Evolutionary conservation across 768 basidiomycete genomes (phyloP).

Genomic region (Pulveroboletus sp.): DNA sequence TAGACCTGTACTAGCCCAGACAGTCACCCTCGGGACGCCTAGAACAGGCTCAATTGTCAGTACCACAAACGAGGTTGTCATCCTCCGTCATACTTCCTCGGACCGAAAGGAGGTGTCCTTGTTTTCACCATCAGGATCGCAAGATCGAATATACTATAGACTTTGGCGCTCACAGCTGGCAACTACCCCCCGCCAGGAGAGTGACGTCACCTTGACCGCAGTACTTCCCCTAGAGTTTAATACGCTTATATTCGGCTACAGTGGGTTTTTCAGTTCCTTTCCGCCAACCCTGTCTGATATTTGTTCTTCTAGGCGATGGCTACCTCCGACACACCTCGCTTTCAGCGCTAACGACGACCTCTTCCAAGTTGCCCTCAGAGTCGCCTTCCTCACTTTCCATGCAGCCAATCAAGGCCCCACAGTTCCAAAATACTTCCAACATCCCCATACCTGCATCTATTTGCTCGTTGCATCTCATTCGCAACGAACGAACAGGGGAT

Average conservation of each 20-base stretch:
- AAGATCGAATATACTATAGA: conserved; percentile 4
- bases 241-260: conserved; percentile 56
- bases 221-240: conserved; percentile 56
- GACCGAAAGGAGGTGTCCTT: conserved; percentile 19
- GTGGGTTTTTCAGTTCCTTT: conserved; percentile 34
- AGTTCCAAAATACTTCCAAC: conserved; percentile 40
- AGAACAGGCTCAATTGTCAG: conserved; percentile 5
- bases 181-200: conserved; percentile 1
- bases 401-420: background rate
- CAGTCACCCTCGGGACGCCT: conserved; percentile 8
- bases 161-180: conserved; percentile 20
- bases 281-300: background rate
- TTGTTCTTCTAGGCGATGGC: conserved; percentile 44
- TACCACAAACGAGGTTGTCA: conserved; percentile 13
- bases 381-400: conserved; percentile 1
- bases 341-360: conserved; percentile 27
- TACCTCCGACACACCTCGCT: conserved; percentile 44
- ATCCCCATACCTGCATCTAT: conserved; percentile 43
- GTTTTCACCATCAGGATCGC: conserved; percentile 5
- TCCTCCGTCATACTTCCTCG: conserved; percentile 17
- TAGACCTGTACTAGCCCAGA: conserved; percentile 10
- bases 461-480: conserved; percentile 46
- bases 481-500: conserved; percentile 56
- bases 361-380: background rate
- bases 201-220: conserved; percentile 28